Conservation (phyloP, 208 protist genomes). For the Crithidia expoeki region DNA sequence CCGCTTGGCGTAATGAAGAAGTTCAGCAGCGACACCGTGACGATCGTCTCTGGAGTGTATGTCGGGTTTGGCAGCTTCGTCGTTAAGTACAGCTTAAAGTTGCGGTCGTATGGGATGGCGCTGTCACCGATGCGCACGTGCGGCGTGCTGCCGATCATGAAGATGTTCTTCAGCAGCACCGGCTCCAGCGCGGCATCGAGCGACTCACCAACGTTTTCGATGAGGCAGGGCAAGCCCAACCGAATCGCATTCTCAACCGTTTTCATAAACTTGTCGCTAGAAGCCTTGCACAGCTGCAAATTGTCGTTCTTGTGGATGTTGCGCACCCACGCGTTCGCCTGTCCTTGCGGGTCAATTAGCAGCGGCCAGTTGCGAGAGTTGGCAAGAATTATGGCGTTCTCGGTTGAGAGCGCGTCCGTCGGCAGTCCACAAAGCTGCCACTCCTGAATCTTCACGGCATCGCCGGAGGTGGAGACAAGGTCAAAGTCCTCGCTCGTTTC, state of each 20-base stretch:
- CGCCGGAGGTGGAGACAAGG: conserved; percentile 91
- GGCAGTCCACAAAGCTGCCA: conserved; percentile 97
- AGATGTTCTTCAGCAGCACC: conserved; percentile 95
- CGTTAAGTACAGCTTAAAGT: conserved; percentile 98
- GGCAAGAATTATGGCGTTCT: conserved; percentile 97
- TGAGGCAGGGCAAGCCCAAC: conserved; percentile 95
- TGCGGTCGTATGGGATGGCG: conserved; percentile 95
- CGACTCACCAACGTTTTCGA: conserved; percentile 96
- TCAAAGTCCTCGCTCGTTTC: conserved; percentile 70
- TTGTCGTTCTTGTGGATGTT: conserved; percentile 94
- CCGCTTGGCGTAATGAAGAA: conserved; percentile 98
- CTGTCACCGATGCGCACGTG: conserved; percentile 97
- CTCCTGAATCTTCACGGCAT: conserved; percentile 95
- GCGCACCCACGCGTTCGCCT: conserved; percentile 98
- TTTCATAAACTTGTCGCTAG: conserved; percentile 94
- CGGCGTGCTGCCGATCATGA: conserved; percentile 92
- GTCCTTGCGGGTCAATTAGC: conserved; percentile 98
- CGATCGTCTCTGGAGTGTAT: conserved; percentile 96
- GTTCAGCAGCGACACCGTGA: conserved; percentile 98
- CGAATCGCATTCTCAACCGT: conserved; percentile 96
- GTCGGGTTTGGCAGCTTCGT: conserved; percentile 97
- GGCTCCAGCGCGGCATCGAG: conserved; percentile 97
- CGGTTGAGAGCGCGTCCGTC: conserved; percentile 94
- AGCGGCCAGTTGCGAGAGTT: conserved; percentile 96
- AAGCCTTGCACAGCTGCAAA: conserved; percentile 96